Percentiles rank a stretch among this genome's conserved stretches.
These are phyloP conservation scores for Tylopilus sp. DNA, from an alignment of 1,284 basidiomycete genomes.

Conservation along the genomic window DNA sequence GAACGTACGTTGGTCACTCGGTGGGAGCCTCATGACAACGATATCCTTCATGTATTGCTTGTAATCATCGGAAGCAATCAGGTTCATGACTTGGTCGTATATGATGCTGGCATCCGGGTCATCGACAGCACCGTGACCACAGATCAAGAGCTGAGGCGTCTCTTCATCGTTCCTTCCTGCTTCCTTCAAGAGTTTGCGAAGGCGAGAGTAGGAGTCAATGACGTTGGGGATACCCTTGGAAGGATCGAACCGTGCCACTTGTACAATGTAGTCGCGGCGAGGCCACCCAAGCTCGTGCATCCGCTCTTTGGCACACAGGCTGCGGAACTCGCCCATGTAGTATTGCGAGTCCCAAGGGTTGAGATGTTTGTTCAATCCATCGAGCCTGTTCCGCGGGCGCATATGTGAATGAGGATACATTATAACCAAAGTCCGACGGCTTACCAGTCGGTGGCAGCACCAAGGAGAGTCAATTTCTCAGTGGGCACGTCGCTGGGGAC, in stretches of 20 bases:
- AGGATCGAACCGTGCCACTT: conserved; percentile 83
- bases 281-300: conserved; percentile 80
- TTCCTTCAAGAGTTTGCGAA: conserved; percentile 62
- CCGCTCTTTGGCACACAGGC: conserved; percentile 70
- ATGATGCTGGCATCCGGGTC: conserved; percentile 85
- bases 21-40: conserved; percentile 75
- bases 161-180: conserved; percentile 51
- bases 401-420: neutral
- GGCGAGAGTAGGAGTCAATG: conserved; percentile 77
- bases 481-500: conserved; percentile 80
- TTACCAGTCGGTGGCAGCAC: conserved; percentile 79
- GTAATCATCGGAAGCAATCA: conserved; percentile 56
- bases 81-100: conserved; percentile 71
- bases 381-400: conserved; percentile 53
- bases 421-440: conserved; percentile 18
- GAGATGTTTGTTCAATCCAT: conserved; percentile 85
- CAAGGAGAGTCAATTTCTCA: conserved; percentile 66
- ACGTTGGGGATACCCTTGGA: conserved; percentile 77
- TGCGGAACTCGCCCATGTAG: conserved; percentile 83
- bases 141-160: conserved; percentile 78
- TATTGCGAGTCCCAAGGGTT: conserved; percentile 71
- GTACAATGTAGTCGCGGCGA: conserved; percentile 75
- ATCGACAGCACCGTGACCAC: conserved; percentile 86
- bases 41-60: conserved; percentile 63
- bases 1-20: conserved; percentile 72